Evolutionary conservation across 1,284 basidiomycete species (phyloP).

Genomic region (Irpex lacteus): DNA sequence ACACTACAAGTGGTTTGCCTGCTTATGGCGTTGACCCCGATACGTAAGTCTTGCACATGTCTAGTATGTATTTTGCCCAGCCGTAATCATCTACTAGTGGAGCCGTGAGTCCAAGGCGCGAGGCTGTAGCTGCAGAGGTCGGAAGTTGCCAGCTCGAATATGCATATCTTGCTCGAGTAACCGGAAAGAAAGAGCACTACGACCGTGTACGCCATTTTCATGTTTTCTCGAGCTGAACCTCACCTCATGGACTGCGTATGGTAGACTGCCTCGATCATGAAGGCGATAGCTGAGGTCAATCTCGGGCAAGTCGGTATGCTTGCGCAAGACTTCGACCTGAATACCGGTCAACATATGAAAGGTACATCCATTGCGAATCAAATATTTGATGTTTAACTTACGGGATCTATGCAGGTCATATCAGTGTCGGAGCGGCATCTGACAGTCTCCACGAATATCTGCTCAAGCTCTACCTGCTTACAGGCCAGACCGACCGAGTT

Average conservation of each 20-base stretch:
- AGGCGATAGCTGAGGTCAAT: slow-evolving; percentile 15
- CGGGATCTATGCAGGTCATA: not conserved
- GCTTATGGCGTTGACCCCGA: slow-evolving; percentile 43
- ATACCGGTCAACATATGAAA: not conserved
- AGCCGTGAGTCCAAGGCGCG: not conserved
- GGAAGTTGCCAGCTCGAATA: slow-evolving; percentile 61
- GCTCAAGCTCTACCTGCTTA: slow-evolving; percentile 71
- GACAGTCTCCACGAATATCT: slow-evolving; percentile 78
- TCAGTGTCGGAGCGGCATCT: slow-evolving; percentile 18
- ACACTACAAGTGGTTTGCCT: slow-evolving; percentile 49
- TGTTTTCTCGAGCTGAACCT: not conserved
- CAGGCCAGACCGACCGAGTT: slow-evolving; percentile 53
- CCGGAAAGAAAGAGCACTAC: slow-evolving; percentile 51
- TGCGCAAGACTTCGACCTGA: not conserved
- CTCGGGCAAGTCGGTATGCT: not conserved
- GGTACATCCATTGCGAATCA: not conserved
- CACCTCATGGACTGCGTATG: not conserved
- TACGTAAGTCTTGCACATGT: slow-evolving; percentile 26
- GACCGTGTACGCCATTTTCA: slow-evolving; percentile 33
- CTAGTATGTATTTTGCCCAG: not conserved
- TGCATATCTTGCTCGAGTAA: slow-evolving; percentile 62
- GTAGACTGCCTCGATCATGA: slow-evolving; percentile 30
- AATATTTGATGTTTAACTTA: not conserved
- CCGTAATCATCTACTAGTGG: not conserved
- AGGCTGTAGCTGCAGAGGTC: slow-evolving; percentile 39